Evolutionary conservation across 441 rosid genomes (phyloP), one percentile per base, ranked within the genome.

Genomic region (Populus trichocarpa): DNA sequence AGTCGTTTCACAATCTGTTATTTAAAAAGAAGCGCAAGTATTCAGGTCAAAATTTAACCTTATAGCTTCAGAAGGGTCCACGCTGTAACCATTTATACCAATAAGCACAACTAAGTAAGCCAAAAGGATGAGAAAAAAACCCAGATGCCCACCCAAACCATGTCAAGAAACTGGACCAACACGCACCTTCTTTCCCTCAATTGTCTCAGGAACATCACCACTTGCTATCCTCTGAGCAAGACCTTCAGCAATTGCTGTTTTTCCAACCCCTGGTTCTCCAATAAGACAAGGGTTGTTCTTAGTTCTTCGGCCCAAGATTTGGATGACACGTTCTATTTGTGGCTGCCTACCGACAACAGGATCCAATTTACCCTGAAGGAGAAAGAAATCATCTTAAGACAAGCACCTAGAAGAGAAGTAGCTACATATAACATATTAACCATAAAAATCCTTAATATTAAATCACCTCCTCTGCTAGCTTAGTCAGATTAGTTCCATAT

Each of bases 401-500:
- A 67, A 30, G 5, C 23, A 6, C 72, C 23, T 12, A 59, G n/a
- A 70, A 78, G 40, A 71, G 23, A 78, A 11, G 25, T 7, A 53
- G 32, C 73, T 67, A 25, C 9, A 12, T 59, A 22, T 16, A 71
- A 8, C 28, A 69, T 33, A 8, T 20, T 53, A 70, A 11, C 3
- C 64, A 65, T 3, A 4, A 38, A n/a, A 74, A 59, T 67, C 35
- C 10, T 0, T 10, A 32, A 20, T 26, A 53, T 71, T 64, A 35
- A 36, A 46, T 82, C 74, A 95, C 99, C 97, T 97, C 98, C 86
- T 97, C 98, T 9, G 99, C 99, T 75, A 97, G 80, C 84, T 94
- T 94, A 67, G 99, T 97, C 83, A 97, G 82, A 88, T 95, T 97
- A 78, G 99, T 97, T 63, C 99, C 99, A 80, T 93, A 95, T 84